Evolutionary conservation across 2,329 filamentous ascomycete species (phyloP), one percentile per base, ranked within the genome.

Genomic region (Fusarium drepaniforme): DNA sequence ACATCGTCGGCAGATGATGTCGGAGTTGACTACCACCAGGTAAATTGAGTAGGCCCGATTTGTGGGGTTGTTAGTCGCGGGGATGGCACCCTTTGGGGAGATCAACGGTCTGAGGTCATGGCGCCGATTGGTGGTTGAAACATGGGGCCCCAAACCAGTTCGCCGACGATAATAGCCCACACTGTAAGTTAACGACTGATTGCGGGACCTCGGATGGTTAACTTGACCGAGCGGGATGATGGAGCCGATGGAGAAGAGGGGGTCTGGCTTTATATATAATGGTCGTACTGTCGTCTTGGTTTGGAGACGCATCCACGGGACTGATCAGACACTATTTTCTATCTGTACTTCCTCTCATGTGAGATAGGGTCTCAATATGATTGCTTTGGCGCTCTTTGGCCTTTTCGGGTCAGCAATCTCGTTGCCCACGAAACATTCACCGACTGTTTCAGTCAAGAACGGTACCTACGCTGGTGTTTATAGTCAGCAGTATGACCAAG

Each of bases 391-490:
- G 23, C 42, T 46, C 42, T 23, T 46, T 46, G 42, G 42, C 13
- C 21, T 46, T 8, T 23, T 46, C 1, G 42, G 42, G 42, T 23
- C 21, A 4, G 42, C 7, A 3, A 23, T 46, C 13, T 46, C 13
- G 7, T 23, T 46, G 2, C 42, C 42, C 42, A 8, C 42, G 13
- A 46, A 21, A 15, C 42, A 15, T 15, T 16, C 42, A 23, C 42
- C 42, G 42, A 61, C 42, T 2, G 62, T 56, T 16, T 70, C 62
- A 1, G 59, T 75, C 23, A 70, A 44, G 23, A 74, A 75, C 25
- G 68, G 72, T 13, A 73, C 72, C 11, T 74, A 72, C 15, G 30
- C 15, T 3, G 72, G 72, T 21, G 40, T 73, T 16, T 63, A 75
- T 4, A 64, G 40, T 30, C 8, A 57, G 7, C 38, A 65, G 8